Evolutionary conservation across 257 asterid species (phyloP), one percentile per base, ranked within the genome.

Genomic region (Solanum medicagineum): DNA sequence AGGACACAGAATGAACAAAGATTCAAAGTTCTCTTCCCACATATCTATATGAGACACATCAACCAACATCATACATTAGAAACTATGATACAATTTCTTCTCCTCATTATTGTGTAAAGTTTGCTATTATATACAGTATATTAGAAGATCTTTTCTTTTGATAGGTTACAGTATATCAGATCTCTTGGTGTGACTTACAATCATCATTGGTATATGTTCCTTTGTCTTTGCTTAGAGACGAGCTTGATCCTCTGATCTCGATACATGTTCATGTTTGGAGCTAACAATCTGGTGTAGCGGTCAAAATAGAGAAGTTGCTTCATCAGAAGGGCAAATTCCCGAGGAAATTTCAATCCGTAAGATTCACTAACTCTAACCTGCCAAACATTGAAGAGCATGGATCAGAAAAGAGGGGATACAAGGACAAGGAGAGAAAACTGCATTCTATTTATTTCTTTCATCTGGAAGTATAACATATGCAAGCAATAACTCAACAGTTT

Each of bases 281-380:
- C 99, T 86, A 97, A 89, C 54, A 97, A 83, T 59, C 98, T 92
- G 7, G 98, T 95, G 88, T 97, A 97, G 16, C 98, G 98, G 80
- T 97, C 98, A 57, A 97, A 97, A 89, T 95, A 97, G 69, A 97
- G 99, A 26, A 97, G 94, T 87, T 97, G 99, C 83, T 97, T 97
- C 97, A 97, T 92, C 56, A 97, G 93, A 87, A 97, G 99, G 2
- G 98, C 99, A 81, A 97, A 97, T 90, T 97, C 99, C 80, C 99
- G 92, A 16, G 99, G 99, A 89, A 96, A 96, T 85, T 90, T 94
- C 90, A 96, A 89, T 82, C 98, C 99, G 44, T 96, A 96, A 15
- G 98, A 97, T 91, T 97, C 99, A 88, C 99, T 90, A 51, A 97
- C 98, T 86, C 98, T 92, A 56, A 97, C 97, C 99, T 96, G 84